These are phyloP conservation scores for Rhizophora mangle DNA, from an alignment of 345 rosid genomes.

Conservation along the genomic window DNA sequence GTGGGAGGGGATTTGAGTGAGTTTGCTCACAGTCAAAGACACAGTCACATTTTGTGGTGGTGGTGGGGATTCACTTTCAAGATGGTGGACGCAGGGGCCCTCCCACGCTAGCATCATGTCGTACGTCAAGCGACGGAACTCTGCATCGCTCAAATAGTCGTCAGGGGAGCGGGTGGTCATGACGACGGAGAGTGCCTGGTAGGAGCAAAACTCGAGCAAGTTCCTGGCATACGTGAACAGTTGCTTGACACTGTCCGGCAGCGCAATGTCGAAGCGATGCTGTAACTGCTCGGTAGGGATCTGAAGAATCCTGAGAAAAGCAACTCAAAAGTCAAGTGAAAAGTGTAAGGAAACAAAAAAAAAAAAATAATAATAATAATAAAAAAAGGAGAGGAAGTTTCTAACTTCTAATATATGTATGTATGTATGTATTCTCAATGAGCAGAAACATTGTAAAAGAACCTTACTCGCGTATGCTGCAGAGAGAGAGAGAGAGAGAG, in stretches of 20 bases:
- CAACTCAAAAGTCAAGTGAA: too few species aligned
- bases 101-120: conserved; percentile 99
- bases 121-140: conserved; percentile 69
- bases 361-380: background rate
- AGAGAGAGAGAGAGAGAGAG: too few species aligned
- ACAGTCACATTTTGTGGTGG: background rate
- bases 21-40: too few species aligned
- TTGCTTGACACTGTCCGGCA: conserved; percentile 70
- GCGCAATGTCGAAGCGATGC: conserved; percentile 67
- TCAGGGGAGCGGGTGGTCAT: conserved; percentile 30
- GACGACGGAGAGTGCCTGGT: conserved; percentile 52
- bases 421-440: too few species aligned
- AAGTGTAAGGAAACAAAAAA: background rate
- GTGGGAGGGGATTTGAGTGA: too few species aligned
- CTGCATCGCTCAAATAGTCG: conserved; percentile 63
- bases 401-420: too few species aligned
- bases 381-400: background rate
- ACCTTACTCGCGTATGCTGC: too few species aligned
- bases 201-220: conserved; percentile 78
- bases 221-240: conserved; percentile 63
- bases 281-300: conserved; percentile 62
- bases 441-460: too few species aligned
- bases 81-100: conserved; percentile 39
- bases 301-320: conserved; percentile 51
- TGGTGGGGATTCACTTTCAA: conserved; percentile 32